Evolutionary conservation across 2,329 filamentous ascomycete species (phyloP), one percentile per base, ranked within the genome.

Genomic region (Penicillium sp.): DNA sequence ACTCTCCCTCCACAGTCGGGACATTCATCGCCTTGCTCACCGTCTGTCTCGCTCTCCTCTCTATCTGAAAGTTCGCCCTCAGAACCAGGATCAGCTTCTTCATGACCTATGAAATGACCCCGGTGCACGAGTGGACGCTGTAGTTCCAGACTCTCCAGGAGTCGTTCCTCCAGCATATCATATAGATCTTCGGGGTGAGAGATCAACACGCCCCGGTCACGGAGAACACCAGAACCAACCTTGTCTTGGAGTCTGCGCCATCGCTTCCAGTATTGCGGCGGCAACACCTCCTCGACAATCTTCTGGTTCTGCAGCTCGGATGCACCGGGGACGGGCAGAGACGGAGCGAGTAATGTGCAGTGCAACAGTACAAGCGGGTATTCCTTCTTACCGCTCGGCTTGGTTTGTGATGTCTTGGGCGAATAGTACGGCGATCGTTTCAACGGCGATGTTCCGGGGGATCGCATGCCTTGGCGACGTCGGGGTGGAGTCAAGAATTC

Each of bases 181-280:
- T 88, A 89, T 60, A 88, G 83, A 55, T 87, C 86, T 61, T 83
- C 77, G 1, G 87, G 87, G 71, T 89, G 87, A 0, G 85, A 83
- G n/a, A 89, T 86, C 59, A 89, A 77, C 17, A 89, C 78, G 0
- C 85, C 87, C 15, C 87, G 80, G 45, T 84, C 78, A 72, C 84
- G 80, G n/a, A 88, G 76, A 40, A 86, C 82, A 2, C 83, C 82
- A 4, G 84, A 83, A 0, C 73, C 76, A 44, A 75, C 76, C 64
- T 85, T 87, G 58, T 86, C 84, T 63, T 82, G 81, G 13, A 89
- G 72, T 2, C 86, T 70, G 44, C 83, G 82, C 78, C 71, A 86
- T 68, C 77, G 76, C 73, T 65, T 77, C 76, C 64, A 79, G 63
- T 80, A 82, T 50, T 75, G 69, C 1, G 72, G 53, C 0, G 85